Evolutionary conservation across 2,329 filamentous ascomycete genomes (phyloP).

Genomic region (Fusarium sublunatum): DNA sequence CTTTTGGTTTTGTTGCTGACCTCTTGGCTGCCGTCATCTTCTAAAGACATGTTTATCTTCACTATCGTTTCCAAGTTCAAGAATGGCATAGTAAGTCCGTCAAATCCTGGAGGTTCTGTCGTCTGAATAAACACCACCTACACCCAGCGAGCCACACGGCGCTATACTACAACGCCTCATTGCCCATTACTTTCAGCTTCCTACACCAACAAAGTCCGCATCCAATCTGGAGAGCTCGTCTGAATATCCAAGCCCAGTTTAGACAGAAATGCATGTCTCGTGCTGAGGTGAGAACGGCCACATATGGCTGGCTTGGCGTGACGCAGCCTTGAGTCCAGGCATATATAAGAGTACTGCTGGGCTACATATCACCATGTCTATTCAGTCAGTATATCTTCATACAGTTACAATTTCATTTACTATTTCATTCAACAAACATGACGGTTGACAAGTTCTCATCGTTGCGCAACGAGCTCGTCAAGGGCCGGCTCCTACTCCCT

Average conservation of each 20-base stretch:
- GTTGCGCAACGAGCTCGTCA: constrained; percentile 34
- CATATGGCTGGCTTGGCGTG: background rate
- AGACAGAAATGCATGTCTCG: background rate
- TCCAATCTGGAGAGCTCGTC: constrained; percentile 1
- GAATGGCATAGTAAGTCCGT: background rate
- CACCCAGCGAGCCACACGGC: background rate
- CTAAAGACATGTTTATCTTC: no score
- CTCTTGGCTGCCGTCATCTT: no score
- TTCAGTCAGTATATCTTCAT: background rate
- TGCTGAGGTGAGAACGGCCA: constrained; percentile 8
- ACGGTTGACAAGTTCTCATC: constrained; percentile 28
- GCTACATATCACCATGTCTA: background rate
- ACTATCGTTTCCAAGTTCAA: no score
- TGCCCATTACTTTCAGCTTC: constrained; percentile 8
- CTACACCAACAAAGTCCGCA: constrained; percentile 1
- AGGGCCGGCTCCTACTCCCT: constrained; percentile 49
- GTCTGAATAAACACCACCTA: background rate
- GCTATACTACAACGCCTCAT: background rate
- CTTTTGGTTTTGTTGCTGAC: no score
- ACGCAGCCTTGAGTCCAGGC: background rate
- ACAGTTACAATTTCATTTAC: background rate
- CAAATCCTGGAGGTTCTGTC: background rate
- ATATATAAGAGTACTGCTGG: constrained; percentile 15
- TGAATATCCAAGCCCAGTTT: background rate
- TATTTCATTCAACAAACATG: constrained; percentile 21